phyloP scores from a whole-genome alignment of 768 basidiomycete genomes.

The Pulveroboletus sp. region DNA sequence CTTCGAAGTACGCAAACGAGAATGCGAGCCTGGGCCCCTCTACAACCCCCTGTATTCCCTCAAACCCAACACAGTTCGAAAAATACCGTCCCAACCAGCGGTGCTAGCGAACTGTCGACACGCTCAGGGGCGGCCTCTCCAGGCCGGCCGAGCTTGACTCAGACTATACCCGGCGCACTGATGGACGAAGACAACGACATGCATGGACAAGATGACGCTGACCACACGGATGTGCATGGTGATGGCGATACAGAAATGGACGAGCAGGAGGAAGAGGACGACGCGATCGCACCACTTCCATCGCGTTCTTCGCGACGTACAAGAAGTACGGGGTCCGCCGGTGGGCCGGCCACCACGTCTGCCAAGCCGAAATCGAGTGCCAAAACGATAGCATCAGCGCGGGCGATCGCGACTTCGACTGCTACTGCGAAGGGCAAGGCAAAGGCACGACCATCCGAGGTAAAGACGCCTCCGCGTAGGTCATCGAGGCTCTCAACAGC shows the following conservation, averaged over 20 bases:
- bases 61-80: conserved; percentile 10
- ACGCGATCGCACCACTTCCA: conserved; percentile 33
- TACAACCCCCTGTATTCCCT: conserved; percentile 11
- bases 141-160: conserved; percentile 12
- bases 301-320: conserved; percentile 19
- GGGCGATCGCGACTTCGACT: background rate
- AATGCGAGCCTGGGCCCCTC: conserved; percentile 10
- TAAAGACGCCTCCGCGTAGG: conserved; percentile 29
- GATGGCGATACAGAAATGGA: conserved; percentile 16
- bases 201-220: conserved; percentile 16
- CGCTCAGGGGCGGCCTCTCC: conserved; percentile 4
- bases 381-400: background rate
- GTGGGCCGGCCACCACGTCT: conserved; percentile 5
- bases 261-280: conserved; percentile 34
- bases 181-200: conserved; percentile 36
- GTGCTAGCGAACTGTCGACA: background rate
- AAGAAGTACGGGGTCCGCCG: conserved; percentile 10
- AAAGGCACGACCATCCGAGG: conserved; percentile 17
- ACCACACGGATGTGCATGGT: conserved; percentile 21
- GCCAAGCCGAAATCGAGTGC: conserved; percentile 8
- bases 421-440: conserved; percentile 12
- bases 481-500: conserved; percentile 37
- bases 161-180: conserved; percentile 42
- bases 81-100: background rate
- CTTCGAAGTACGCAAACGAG: conserved; percentile 11